A percentile compares a stretch with the other conserved stretches of the same genome.
phyloP scores from a whole-genome alignment of 257 asterid species.

The Pogostemon cablin region DNA sequence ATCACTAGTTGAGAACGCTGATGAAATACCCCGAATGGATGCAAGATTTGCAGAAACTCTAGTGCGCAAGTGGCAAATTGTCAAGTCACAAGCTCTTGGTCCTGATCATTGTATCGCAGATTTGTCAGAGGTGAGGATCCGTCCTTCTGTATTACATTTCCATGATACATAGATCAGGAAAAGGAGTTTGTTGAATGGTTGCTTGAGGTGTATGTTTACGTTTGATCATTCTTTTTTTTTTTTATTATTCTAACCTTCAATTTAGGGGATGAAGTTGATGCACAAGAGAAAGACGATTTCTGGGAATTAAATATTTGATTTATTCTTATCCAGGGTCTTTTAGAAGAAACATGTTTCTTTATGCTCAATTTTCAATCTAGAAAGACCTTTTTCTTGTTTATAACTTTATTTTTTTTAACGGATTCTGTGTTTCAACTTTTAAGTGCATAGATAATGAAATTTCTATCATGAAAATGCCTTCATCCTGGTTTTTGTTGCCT shows the following conservation, averaged over 20 bases:
- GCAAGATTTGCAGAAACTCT: constrained; percentile 84
- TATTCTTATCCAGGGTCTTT: neutral
- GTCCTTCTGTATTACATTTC: constrained; percentile 3
- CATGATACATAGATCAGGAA: constrained; percentile 6
- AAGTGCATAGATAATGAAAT: neutral
- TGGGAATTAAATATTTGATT: neutral
- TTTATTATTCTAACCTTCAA: neutral
- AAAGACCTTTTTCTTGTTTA: neutral
- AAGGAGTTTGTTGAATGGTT: neutral
- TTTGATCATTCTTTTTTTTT: neutral
- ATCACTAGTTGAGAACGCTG: constrained; percentile 51
- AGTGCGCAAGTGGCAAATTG: constrained; percentile 83
- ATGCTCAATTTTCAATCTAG: neutral
- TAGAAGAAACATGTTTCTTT: no score
- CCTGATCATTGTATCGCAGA: constrained; percentile 71
- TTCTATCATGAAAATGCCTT: neutral
- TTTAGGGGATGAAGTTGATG: neutral
- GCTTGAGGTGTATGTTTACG: no score
- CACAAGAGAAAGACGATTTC: neutral
- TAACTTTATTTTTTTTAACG: no score
- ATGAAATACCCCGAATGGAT: constrained; percentile 80
- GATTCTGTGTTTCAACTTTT: no score
- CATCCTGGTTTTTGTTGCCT: neutral
- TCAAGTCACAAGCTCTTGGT: constrained; percentile 92
- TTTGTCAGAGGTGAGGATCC: constrained; percentile 68